phyloP scores from a whole-genome alignment of 2,329 filamentous ascomycete species.

The Lasiodiplodia gonubiensis region DNA sequence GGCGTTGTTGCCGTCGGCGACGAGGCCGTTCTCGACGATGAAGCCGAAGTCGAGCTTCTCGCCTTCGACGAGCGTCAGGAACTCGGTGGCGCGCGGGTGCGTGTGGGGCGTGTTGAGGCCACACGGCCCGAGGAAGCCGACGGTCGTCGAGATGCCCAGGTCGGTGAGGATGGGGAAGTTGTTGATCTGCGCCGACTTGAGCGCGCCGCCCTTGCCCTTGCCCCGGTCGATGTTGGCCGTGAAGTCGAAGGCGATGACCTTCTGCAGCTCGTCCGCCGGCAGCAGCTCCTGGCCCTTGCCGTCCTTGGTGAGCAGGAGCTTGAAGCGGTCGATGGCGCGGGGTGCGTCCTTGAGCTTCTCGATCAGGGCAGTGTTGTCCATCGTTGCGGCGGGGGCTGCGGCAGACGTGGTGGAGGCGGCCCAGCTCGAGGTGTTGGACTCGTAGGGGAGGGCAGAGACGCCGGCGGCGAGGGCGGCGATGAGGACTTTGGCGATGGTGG shows the following conservation, averaged over 20 bases:
- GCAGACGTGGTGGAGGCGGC: conserved; percentile 25
- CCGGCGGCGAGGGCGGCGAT: conserved; percentile 41
- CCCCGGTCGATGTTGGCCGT: conserved; percentile 36
- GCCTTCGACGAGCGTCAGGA: conserved; percentile 53
- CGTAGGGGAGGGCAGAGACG: conserved; percentile 39
- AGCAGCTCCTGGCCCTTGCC: conserved; percentile 38
- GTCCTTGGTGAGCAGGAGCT: conserved; percentile 40
- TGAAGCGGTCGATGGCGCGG: conserved; percentile 48
- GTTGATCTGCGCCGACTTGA: conserved; percentile 41
- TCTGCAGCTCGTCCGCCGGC: conserved; percentile 39
- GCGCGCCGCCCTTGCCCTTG: conserved; percentile 19
- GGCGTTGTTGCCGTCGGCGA: conserved; percentile 37
- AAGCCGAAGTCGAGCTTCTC: conserved; percentile 50
- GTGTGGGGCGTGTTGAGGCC: conserved; percentile 57
- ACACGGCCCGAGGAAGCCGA: conserved; percentile 51
- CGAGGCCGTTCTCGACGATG: conserved; percentile 55
- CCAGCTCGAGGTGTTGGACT: background rate
- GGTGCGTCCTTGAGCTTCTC: conserved; percentile 41
- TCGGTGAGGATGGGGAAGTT: conserved; percentile 49
- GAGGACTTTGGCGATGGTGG: conserved; percentile 41
- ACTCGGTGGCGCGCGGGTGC: conserved; percentile 57
- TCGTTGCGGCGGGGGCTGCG: conserved; percentile 31
- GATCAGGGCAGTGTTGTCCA: conserved; percentile 38
- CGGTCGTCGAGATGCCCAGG: conserved; percentile 46
- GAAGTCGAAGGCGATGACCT: conserved; percentile 68